phyloP scores from a whole-genome alignment of 116 monocot species.

The Trichopus zeylanicus region DNA sequence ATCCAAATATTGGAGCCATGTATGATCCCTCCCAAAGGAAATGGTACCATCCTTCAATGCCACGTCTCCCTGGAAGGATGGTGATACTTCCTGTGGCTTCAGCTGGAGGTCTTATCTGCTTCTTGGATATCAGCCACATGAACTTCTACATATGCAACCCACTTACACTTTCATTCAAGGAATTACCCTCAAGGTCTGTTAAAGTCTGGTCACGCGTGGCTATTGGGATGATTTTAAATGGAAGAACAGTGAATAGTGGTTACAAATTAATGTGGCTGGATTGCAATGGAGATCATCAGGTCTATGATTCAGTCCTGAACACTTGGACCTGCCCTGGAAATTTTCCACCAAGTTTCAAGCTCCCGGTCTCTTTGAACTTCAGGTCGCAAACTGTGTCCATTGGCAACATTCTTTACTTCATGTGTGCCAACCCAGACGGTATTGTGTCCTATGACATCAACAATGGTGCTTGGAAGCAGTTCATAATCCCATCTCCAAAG shows the following conservation, averaged over 20 bases:
- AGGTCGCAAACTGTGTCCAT: conserved; percentile 58
- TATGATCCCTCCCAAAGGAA: conserved; percentile 59
- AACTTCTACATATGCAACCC: conserved; percentile 70
- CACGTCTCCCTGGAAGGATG: conserved; percentile 27
- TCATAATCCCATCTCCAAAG: conserved; percentile 47
- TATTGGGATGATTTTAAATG: conserved; percentile 72
- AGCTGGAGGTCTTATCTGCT: conserved; percentile 81
- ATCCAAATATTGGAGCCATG: conserved; percentile 35
- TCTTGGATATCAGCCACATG: conserved; percentile 42
- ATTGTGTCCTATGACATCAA: conserved; percentile 61
- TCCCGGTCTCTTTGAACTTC: conserved; percentile 58
- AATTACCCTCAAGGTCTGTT: conserved; percentile 48
- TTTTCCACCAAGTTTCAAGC: conserved; percentile 45
- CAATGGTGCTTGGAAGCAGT: conserved; percentile 64
- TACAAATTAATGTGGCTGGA: conserved; percentile 78
- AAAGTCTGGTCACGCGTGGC: conserved; percentile 41
- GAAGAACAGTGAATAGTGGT: conserved; percentile 17
- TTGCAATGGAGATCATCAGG: conserved; percentile 53
- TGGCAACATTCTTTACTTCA: conserved; percentile 58
- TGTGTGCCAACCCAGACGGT: conserved; percentile 68
- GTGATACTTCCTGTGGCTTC: conserved; percentile 61
- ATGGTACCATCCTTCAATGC: conserved; percentile 54
- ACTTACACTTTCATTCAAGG: conserved; percentile 47
- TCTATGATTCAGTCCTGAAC: conserved; percentile 56
- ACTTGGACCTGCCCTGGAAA: conserved; percentile 38